Base-by-base conservation (phyloP, 1,284 basidiomycete species). In the Pholiota adiposa region DNA sequence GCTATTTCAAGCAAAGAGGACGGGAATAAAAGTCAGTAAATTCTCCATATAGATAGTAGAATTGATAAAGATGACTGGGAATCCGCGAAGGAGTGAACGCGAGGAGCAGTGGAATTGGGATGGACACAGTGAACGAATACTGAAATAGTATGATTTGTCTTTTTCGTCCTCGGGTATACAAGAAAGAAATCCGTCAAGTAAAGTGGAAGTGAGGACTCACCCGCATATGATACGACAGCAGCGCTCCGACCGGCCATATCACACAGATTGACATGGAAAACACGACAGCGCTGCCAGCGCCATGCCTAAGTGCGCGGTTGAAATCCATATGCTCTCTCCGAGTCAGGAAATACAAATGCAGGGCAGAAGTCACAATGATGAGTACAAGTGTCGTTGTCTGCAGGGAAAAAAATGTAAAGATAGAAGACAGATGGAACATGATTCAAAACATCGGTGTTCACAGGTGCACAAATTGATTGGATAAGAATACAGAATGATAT, bases 181-280 rank as follows among this genome's bases (percentile, higher is more conserved):
- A 21, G 41, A 43, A 51, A 43, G 38, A 43, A 49, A 16, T 18
- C 58, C 21, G 25, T 54, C 27, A 50, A 46, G 4, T 56, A 55
- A 46, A 29, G 36, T 44, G 36, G 23, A 52, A 27, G 31, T 31
- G 56, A 34, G 21, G 1, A 78, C 90, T 73, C 72, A 94, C 92
- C 72, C 94, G 81, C 71, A 92, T 74, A 77, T 98, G 95, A 75
- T 97, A 98, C 23, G 77, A 79, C 54, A 94, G 72, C 60, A 98
- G 75, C 29, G 93, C 92, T 14, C 78, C 78, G 3, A 97, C 85
- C 0, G 94, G 94, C 82, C 90, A 90, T n/a, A 95, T 80, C 4
- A 94, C 81, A 19, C 85, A 65, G 3, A 92, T 76, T 1, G 88
- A 84, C 51, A 96, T 69, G 23, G 81, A 75, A 68, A 96, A 94